Percentiles rank a stretch among this genome's conserved stretches.
phyloP scores from a whole-genome alignment of 441 rosid species.

The Syzygium malaccense region DNA sequence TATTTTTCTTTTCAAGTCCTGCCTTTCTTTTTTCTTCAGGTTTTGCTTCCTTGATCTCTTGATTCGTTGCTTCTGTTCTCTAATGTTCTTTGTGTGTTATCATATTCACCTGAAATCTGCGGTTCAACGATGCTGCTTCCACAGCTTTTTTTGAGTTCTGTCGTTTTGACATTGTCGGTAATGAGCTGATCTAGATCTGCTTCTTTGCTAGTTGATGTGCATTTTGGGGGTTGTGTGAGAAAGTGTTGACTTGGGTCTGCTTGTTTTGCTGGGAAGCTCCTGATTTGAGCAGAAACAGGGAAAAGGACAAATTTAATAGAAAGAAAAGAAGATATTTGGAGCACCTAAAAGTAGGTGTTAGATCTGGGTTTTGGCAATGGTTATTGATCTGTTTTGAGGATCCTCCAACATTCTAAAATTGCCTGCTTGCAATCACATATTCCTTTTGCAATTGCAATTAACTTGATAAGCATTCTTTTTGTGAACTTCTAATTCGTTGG shows the following conservation, averaged over 20 bases:
- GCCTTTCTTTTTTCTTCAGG: neutral
- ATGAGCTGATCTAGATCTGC: conserved; percentile 48
- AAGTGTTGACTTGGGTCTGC: conserved; percentile 5
- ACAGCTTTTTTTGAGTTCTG: neutral
- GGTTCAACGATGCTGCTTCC: neutral
- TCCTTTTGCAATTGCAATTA: neutral
- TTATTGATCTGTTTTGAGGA: neutral
- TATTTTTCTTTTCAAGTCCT: neutral
- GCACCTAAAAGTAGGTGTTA: neutral
- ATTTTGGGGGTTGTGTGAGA: conserved; percentile 13
- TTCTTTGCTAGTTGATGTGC: conserved; percentile 12
- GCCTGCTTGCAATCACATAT: neutral
- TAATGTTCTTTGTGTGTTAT: neutral
- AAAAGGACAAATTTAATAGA: neutral
- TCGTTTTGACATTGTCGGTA: neutral
- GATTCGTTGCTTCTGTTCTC: neutral
- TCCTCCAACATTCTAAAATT: neutral
- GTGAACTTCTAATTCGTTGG: neutral
- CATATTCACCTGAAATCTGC: neutral
- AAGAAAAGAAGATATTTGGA: neutral
- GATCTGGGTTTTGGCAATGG: neutral
- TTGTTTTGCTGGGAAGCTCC: neutral
- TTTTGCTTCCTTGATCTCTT: neutral
- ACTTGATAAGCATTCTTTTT: neutral
- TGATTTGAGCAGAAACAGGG: neutral